These are phyloP conservation scores for Adiantum capillusveneris DNA, from an alignment of 75 land plant species.

Conservation along the genomic window DNA sequence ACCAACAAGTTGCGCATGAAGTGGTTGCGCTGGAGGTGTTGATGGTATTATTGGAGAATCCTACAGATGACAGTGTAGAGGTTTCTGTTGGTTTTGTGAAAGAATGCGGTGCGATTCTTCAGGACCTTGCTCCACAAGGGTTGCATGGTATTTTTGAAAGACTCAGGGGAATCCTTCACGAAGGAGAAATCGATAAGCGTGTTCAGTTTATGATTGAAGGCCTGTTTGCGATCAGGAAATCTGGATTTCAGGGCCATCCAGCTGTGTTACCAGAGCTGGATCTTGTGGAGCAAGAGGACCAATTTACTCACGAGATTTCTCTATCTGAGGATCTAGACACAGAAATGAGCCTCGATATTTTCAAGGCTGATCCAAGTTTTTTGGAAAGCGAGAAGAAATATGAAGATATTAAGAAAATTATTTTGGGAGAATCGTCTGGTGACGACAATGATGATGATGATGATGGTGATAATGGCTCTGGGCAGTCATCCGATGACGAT, in stretches of 20 bases:
- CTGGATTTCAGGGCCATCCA: conserved; percentile 81
- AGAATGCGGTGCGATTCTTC: conserved; percentile 83
- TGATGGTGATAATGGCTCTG: conserved; percentile 40
- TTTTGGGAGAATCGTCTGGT: conserved; percentile 66
- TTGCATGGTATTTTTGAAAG: conserved; percentile 90
- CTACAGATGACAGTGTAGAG: conserved; percentile 92
- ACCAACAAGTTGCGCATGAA: conserved; percentile 89
- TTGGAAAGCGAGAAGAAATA: conserved; percentile 69
- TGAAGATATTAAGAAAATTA: conserved; percentile 58
- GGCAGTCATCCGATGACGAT: conserved; percentile 39
- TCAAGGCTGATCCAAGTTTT: conserved; percentile 65
- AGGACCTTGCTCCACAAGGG: conserved; percentile 72
- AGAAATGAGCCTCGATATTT: conserved; percentile 67
- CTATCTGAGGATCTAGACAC: conserved; percentile 67
- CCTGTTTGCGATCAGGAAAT: conserved; percentile 81
- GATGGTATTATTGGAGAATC: conserved; percentile 53
- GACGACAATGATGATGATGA: conserved; percentile 58
- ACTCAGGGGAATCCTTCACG: conserved; percentile 86
- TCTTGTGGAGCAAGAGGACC: conserved; percentile 88
- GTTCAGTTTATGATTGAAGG: conserved; percentile 93
- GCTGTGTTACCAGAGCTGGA: conserved; percentile 82
- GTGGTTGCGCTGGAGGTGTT: conserved; percentile 75
- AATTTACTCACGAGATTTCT: conserved; percentile 78
- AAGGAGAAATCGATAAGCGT: conserved; percentile 92
- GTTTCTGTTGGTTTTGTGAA: conserved; percentile 71